phyloP scores from a whole-genome alignment of 2,329 filamentous ascomycete genomes.

The Xylaria sp. region DNA sequence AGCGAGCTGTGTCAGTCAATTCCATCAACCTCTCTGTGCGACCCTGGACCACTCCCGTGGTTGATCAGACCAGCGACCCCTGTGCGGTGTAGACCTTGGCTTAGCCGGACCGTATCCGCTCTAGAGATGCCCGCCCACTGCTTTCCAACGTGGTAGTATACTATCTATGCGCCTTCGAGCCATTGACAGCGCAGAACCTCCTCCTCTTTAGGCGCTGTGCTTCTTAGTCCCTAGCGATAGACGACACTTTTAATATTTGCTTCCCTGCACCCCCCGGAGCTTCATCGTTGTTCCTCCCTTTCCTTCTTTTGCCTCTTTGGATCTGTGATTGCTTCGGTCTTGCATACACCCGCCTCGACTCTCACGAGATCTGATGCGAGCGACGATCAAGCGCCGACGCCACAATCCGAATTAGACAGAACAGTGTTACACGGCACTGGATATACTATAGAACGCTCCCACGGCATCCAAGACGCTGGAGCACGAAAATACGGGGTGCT shows the following conservation, averaged over 20 bases:
- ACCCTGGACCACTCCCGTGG: slow-evolving; percentile 52
- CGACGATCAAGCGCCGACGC: slow-evolving; percentile 48
- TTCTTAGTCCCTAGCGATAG: slow-evolving; percentile 49
- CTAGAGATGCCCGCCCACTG: slow-evolving; percentile 56
- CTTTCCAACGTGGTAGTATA: slow-evolving; percentile 49
- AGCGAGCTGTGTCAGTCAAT: slow-evolving; percentile 46
- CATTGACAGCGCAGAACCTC: slow-evolving; percentile 57
- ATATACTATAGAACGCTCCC: slow-evolving; percentile 42
- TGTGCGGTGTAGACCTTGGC: slow-evolving; percentile 53
- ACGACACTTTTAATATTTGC: slow-evolving; percentile 52
- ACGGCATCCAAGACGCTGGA: slow-evolving; percentile 46
- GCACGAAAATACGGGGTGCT: slow-evolving; percentile 42
- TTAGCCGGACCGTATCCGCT: slow-evolving; percentile 59
- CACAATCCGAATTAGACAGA: slow-evolving; percentile 44
- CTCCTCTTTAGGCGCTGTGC: slow-evolving; percentile 56
- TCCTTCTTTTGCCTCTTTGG: slow-evolving; percentile 47
- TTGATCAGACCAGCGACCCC: slow-evolving; percentile 50
- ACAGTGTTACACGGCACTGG: slow-evolving; percentile 48
- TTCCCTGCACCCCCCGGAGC: slow-evolving; percentile 50
- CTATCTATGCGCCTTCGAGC: slow-evolving; percentile 53
- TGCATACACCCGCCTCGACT: slow-evolving; percentile 44
- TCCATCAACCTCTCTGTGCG: slow-evolving; percentile 47
- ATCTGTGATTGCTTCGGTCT: slow-evolving; percentile 45
- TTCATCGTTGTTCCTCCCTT: slow-evolving; percentile 43
- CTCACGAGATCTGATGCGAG: slow-evolving; percentile 48